Base-by-base conservation (phyloP, 2,329 filamentous ascomycete genomes). In the Fusarium tjaetaba region DNA sequence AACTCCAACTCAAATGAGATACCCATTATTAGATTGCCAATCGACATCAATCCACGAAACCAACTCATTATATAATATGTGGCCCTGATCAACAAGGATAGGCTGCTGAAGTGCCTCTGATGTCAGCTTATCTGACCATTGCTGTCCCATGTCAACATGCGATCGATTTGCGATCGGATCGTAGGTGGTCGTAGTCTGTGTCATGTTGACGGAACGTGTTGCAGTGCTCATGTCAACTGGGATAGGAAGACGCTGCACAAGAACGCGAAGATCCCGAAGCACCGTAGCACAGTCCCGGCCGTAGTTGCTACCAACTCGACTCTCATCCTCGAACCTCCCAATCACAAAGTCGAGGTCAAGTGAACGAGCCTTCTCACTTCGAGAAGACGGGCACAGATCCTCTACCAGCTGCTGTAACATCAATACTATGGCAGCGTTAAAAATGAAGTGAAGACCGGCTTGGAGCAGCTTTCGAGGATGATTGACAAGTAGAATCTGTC, bases 341-440 rank as follows among this genome's bases (percentile, higher is more conserved):
- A 84, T 81, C 48, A 83, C 85, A 65, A 84, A 86, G 4, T 78
- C 73, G 26, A 87, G 80, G 45, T 83, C 82, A 51, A 77, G 49
- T 68, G 64, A 71, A 13, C 74, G 71, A 20, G 72, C 68, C 20
- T 72, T 74, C 28, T 72, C 66, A 13, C 78, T 76, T 39, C 80
- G 41, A 67, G 76, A 57, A 73, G 78, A 52, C 28, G 68, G 66
- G 38, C 74, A 65, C 41, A 81, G 79, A 28, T 80, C 77, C 45
- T 81, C 81, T 6, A 86, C 79, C 30, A 87, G 80, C 66, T 84
- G 82, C 65, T 85, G 82, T 60, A 88, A 80, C 61, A 86, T 82
- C 38, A 88, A 80, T 24, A 87, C 81, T 42, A 87, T 81, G 62
- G 85, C 84, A 6, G 86, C 85, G 74, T 86, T 87, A 80, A 88